These are phyloP conservation scores for Diddensiella transvaalensis DNA, from an alignment of 805 yeast genomes.

Conservation along the genomic window DNA sequence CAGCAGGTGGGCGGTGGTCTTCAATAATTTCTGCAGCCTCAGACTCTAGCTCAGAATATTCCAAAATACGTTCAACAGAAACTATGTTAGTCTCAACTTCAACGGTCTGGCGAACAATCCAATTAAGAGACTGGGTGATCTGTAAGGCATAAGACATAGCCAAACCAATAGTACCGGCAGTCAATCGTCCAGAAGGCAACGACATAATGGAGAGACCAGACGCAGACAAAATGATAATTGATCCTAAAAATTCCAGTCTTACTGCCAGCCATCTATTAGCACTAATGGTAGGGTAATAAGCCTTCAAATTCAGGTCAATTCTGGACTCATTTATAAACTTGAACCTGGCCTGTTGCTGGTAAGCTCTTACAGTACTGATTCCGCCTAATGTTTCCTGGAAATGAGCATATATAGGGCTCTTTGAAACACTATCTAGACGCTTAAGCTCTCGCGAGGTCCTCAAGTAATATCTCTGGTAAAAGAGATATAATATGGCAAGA, in stretches of 20 bases:
- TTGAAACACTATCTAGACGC: conserved; percentile 65
- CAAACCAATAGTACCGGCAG: conserved; percentile 92
- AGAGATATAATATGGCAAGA: conserved; percentile 55
- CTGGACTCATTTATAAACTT: conserved; percentile 47
- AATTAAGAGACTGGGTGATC: conserved; percentile 87
- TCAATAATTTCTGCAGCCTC: conserved; percentile 79
- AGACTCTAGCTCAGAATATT: conserved; percentile 71
- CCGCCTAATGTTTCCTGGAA: conserved; percentile 81
- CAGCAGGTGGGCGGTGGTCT: conserved; percentile 58
- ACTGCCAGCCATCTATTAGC: conserved; percentile 98
- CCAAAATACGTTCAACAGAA: conserved; percentile 90
- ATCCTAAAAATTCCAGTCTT: conserved; percentile 86
- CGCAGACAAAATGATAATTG: conserved; percentile 80
- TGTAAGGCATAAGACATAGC: conserved; percentile 91
- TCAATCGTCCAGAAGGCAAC: conserved; percentile 61
- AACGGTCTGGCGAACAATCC: conserved; percentile 99
- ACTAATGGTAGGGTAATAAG: conserved; percentile 85
- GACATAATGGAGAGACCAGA: conserved; percentile 77
- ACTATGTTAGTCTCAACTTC: conserved; percentile 98
- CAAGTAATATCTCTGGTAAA: conserved; percentile 69
- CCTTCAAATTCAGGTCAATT: conserved; percentile 84
- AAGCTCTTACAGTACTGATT: conserved; percentile 74
- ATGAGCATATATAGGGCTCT: conserved; percentile 77
- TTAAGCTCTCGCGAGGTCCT: conserved; percentile 75
- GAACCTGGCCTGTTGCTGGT: conserved; percentile 61